A percentile compares a stretch with the other conserved stretches of the same genome.
These are phyloP conservation scores for Euptelea pleiosperma DNA, from an alignment of 164 flowering plant genomes.

Conservation along the genomic window DNA sequence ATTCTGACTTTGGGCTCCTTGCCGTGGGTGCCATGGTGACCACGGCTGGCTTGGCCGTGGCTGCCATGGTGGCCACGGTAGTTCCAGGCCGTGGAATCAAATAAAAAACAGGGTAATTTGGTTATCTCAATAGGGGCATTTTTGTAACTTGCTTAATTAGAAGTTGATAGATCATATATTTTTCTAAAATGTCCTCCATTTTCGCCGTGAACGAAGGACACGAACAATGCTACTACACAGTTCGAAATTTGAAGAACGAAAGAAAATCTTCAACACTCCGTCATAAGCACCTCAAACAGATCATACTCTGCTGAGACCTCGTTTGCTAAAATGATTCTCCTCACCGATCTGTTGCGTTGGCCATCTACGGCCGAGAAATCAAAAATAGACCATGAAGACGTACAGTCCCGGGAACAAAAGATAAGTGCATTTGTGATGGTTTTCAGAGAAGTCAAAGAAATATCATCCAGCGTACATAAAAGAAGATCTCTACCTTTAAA, in stretches of 20 bases:
- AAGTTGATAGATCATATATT: no score
- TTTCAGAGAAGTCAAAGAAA: not conserved
- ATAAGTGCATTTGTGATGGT: not conserved
- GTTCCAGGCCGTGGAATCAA: no score
- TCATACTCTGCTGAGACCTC: not conserved
- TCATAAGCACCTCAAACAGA: not conserved
- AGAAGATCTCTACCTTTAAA: not conserved
- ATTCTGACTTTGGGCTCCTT: no score
- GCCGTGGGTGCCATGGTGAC: no score
- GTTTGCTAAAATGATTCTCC: not conserved
- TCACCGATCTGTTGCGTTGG: not conserved
- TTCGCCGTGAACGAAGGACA: slow-evolving; percentile 13
- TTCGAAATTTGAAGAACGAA: not conserved
- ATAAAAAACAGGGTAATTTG: not conserved
- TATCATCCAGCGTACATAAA: not conserved
- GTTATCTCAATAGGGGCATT: not conserved
- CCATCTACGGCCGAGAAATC: no score
- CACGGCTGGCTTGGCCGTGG: no score
- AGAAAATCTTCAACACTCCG: not conserved
- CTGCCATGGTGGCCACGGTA: no score
- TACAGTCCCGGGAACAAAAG: not conserved
- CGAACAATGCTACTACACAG: not conserved
- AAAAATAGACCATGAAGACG: not conserved
- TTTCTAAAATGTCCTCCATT: slow-evolving; percentile 6
- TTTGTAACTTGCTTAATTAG: slow-evolving; percentile 7